A percentile compares a stretch with the other conserved stretches of the same genome.
These are phyloP conservation scores for Diaporthe amygdali DNA, from an alignment of 2,329 filamentous ascomycete species.

Conservation along the genomic window DNA sequence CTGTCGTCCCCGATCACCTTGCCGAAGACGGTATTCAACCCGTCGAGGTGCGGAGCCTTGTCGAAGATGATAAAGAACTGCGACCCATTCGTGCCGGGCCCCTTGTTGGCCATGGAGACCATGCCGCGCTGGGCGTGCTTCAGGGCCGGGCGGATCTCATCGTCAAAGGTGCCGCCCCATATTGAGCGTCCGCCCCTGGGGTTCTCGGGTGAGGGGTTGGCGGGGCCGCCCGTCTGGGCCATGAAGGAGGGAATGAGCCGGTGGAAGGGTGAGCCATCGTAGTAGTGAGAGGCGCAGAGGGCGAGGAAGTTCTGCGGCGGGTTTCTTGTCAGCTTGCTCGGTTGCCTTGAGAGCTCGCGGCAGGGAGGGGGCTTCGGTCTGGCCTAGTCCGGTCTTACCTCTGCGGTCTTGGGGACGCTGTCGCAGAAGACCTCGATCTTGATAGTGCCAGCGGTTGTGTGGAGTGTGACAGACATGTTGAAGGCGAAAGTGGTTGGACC, in stretches of 20 bases:
- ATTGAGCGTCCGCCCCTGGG: slow-evolving; percentile 76
- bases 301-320: slow-evolving; percentile 80
- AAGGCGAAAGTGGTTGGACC: slow-evolving; percentile 18
- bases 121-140: slow-evolving; percentile 72
- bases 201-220: slow-evolving; percentile 56
- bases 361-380: neutral
- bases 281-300: slow-evolving; percentile 80
- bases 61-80: slow-evolving; percentile 86
- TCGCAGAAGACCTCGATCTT: slow-evolving; percentile 98
- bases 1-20: slow-evolving; percentile 71
- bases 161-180: slow-evolving; percentile 76
- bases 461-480: slow-evolving; percentile 74
- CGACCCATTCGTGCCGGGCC: slow-evolving; percentile 73
- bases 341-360: neutral
- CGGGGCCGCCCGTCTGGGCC: slow-evolving; percentile 74
- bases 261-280: slow-evolving; percentile 78
- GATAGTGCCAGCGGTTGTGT: slow-evolving; percentile 87
- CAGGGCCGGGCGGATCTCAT: slow-evolving; percentile 77
- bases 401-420: slow-evolving; percentile 88
- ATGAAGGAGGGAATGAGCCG: slow-evolving; percentile 83
- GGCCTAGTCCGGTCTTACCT: slow-evolving; percentile 54
- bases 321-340: neutral
- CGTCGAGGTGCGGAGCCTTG: slow-evolving; percentile 80
- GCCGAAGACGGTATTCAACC: slow-evolving; percentile 84
- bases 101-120: slow-evolving; percentile 81